Evolutionary conservation across 176 grass and related monocot species (phyloP).

Genomic region (Bonia amplexicaulis): DNA sequence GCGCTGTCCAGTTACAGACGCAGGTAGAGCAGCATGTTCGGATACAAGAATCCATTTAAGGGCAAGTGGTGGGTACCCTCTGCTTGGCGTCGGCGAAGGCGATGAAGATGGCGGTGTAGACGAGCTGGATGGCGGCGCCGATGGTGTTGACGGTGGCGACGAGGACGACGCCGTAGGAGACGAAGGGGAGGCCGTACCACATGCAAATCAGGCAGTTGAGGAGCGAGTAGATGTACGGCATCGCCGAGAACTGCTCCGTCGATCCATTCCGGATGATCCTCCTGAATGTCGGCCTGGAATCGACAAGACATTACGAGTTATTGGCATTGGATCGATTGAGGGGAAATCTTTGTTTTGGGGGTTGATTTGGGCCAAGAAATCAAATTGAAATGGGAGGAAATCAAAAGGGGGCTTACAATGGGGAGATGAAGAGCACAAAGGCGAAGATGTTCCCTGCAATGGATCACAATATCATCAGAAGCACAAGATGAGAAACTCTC

Average conservation of each 20-base stretch:
- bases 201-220: conserved; percentile 92
- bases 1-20: background rate
- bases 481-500: background rate
- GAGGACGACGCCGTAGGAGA: conserved; percentile 83
- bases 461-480: background rate
- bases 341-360: background rate
- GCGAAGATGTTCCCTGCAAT: conserved; percentile 89
- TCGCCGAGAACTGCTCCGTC: conserved; percentile 91
- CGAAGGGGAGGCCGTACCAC: conserved; percentile 87
- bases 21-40: background rate
- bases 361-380: background rate
- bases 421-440: conserved; percentile 86
- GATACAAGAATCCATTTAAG: background rate
- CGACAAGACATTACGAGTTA: background rate
- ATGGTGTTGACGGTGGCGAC: conserved; percentile 80
- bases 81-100: conserved; percentile 48
- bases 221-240: conserved; percentile 92
- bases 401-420: conserved; percentile 54
- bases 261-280: conserved; percentile 72
- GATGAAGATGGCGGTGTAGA: conserved; percentile 71
- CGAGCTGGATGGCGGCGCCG: conserved; percentile 79
- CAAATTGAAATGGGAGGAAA: background rate
- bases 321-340: background rate
- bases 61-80: conserved; percentile 27
- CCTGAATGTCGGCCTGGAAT: conserved; percentile 78